These are phyloP conservation scores for Jatropha podagrica DNA, from an alignment of 441 rosid genomes.

Conservation along the genomic window DNA sequence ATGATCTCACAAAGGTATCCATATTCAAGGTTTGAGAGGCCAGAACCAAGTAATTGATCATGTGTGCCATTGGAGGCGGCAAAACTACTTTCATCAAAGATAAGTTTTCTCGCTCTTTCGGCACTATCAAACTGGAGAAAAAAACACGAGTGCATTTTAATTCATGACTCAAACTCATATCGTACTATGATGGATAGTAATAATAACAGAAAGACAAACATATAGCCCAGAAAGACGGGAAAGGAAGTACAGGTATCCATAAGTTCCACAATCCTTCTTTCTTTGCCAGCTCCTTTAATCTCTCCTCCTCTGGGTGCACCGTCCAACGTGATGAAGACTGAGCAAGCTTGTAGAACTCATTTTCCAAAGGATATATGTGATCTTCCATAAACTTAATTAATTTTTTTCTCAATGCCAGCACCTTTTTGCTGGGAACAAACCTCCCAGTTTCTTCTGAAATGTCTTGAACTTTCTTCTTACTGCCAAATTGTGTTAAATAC, in stretches of 20 bases:
- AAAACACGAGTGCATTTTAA: conserved; percentile 20
- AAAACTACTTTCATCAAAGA: conserved; percentile 41
- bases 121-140: conserved; percentile 83
- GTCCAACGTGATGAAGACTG: conserved; percentile 81
- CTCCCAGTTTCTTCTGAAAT: conserved; percentile 55
- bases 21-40: conserved; percentile 94
- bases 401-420: conserved; percentile 61
- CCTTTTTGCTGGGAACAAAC: conserved; percentile 67
- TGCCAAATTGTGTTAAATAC: conserved; percentile 20
- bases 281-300: conserved; percentile 81
- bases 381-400: conserved; percentile 89
- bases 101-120: conserved; percentile 69
- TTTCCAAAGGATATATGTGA: conserved; percentile 81
- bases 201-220: conserved; percentile 8
- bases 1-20: conserved; percentile 96
- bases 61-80: conserved; percentile 24
- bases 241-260: conserved; percentile 71
- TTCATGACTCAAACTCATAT: conserved; percentile 2
- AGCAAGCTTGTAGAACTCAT: conserved; percentile 75
- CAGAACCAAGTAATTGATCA: conserved; percentile 76
- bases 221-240: conserved; percentile 14
- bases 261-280: conserved; percentile 94
- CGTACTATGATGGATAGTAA: background rate
- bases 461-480: conserved; percentile 31
- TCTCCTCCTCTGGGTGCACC: conserved; percentile 92